Conservation (phyloP, 441 rosid genomes). For the Manihot esculenta region DNA sequence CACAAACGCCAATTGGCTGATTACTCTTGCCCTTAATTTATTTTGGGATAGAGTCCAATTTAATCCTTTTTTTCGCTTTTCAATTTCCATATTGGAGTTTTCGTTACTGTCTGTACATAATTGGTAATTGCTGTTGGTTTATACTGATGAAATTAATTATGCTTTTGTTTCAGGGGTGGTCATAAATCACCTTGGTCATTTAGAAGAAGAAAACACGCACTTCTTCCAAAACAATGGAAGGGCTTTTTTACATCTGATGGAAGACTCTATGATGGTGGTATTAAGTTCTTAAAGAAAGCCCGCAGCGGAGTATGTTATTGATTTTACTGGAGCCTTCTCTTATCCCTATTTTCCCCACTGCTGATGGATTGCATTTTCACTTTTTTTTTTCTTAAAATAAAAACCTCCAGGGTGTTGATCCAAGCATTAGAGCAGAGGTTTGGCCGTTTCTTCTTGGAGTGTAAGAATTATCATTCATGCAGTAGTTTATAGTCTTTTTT, state of each 20-base stretch:
- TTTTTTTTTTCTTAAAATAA: constrained; percentile 18
- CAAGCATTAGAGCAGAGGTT: constrained; percentile 80
- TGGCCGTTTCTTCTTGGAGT: constrained; percentile 97
- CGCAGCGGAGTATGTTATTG: constrained; percentile 72
- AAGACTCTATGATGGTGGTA: constrained; percentile 78
- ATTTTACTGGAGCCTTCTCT: not conserved
- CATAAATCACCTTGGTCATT: constrained; percentile 94
- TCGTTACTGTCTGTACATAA: not conserved
- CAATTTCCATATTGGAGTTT: no score
- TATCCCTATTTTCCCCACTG: constrained; percentile 13
- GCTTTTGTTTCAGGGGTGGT: constrained; percentile 39
- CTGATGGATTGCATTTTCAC: constrained; percentile 12
- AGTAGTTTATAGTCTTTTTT: not conserved
- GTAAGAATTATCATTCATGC: constrained; percentile 47
- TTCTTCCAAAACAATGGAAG: constrained; percentile 73
- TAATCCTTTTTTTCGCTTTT: no score
- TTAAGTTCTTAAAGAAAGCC: constrained; percentile 77
- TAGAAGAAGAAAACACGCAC: constrained; percentile 66
- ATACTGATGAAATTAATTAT: no score
- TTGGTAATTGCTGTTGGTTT: not conserved
- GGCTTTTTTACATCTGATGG: constrained; percentile 74
- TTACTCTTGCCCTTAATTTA: no score
- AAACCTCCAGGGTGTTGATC: constrained; percentile 68
- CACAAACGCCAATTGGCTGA: no score
- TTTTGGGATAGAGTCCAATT: no score